Conservation (phyloP, 2,329 filamentous ascomycete species). For the Aureobasidium melanogenum region DNA sequence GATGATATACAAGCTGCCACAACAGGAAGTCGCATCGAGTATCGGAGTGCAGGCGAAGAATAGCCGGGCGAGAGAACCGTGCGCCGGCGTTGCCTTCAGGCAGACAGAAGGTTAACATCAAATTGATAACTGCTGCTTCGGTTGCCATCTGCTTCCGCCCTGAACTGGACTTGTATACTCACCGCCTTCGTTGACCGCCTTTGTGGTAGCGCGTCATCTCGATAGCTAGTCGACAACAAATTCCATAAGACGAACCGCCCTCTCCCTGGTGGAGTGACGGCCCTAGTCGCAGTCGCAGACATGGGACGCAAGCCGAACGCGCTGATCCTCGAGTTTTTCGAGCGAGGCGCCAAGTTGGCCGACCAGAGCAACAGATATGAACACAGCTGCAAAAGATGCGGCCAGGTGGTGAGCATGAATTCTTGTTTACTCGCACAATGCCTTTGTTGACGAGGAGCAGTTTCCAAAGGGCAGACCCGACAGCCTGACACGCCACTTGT, state of each 20-base stretch:
- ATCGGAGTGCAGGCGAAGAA: neutral
- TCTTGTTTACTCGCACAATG: neutral
- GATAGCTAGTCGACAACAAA: neutral
- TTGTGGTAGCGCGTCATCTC: neutral
- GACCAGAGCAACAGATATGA: slow-evolving; percentile 88
- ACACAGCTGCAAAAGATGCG: slow-evolving; percentile 81
- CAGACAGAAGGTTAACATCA: neutral
- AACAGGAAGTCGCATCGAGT: neutral
- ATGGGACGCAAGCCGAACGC: slow-evolving; percentile 82
- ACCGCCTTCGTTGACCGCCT: slow-evolving; percentile 5
- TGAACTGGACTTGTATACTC: neutral
- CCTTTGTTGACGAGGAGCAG: slow-evolving; percentile 23
- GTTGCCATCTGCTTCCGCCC: neutral
- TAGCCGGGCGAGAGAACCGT: neutral
- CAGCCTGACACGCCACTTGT: slow-evolving; percentile 68
- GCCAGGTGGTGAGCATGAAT: slow-evolving; percentile 49
- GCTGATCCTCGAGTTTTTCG: slow-evolving; percentile 80
- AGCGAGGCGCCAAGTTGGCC: slow-evolving; percentile 74
- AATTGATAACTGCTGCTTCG: neutral
- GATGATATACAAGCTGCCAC: neutral
- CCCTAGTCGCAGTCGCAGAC: neutral
- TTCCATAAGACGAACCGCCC: neutral
- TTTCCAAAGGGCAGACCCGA: slow-evolving; percentile 88
- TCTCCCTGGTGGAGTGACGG: neutral
- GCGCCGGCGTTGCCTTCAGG: neutral